Conservation (phyloP, 1,284 basidiomycete genomes). For the Phellopilus nigrolimitatus region DNA sequence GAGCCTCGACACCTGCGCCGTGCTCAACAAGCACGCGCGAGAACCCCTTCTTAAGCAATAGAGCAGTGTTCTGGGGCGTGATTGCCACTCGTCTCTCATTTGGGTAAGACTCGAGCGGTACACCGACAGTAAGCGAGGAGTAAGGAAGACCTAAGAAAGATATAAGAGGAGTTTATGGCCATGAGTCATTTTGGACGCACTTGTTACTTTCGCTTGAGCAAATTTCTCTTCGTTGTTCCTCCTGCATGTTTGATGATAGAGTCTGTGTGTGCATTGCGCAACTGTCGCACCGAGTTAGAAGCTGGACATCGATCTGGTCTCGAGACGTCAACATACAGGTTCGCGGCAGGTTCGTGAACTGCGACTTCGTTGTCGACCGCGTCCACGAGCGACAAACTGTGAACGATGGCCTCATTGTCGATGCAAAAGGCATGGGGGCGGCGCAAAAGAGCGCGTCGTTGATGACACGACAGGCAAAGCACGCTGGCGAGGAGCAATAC, state of each 20-base stretch:
- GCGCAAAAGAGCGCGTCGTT: not conserved
- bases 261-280: not conserved
- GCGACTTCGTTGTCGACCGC: not conserved
- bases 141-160: slow-evolving; percentile 57
- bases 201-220: slow-evolving; percentile 9
- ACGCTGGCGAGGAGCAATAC: too few species aligned
- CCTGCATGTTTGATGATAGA: slow-evolving; percentile 15
- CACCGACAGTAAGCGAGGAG: slow-evolving; percentile 68
- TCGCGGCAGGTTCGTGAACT: not conserved
- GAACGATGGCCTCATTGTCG: not conserved
- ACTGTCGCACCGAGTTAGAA: not conserved
- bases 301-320: not conserved
- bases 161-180: too few species aligned
- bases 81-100: slow-evolving; percentile 76
- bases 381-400: not conserved
- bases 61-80: slow-evolving; percentile 69
- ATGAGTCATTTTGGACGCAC: slow-evolving; percentile 5
- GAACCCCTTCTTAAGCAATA: slow-evolving; percentile 80
- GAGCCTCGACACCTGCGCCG: slow-evolving; percentile 64
- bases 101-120: slow-evolving; percentile 70
- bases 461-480: not conserved
- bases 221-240: slow-evolving; percentile 10
- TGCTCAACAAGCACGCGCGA: slow-evolving; percentile 64
- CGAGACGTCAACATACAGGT: slow-evolving; percentile 1
- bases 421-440: not conserved